phyloP scores from a whole-genome alignment of 306 rosid genomes.

The Prunus davidiana region DNA sequence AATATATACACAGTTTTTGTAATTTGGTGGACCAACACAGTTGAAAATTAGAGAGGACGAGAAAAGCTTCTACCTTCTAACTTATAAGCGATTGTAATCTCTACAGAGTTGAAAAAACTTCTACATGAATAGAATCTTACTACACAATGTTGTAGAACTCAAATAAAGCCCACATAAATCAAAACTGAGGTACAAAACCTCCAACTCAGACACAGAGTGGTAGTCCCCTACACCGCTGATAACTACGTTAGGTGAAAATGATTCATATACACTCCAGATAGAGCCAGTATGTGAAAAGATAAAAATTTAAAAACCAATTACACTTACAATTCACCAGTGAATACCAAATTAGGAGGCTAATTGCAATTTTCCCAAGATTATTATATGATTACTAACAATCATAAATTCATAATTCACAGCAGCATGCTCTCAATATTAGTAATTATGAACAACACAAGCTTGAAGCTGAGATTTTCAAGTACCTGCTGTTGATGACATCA shows the following conservation, averaged over 20 bases:
- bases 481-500: conserved; percentile 99
- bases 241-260: neutral
- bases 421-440: neutral
- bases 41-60: neutral
- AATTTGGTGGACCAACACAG: neutral
- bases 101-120: no score
- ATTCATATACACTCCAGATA: neutral
- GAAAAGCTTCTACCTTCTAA: neutral
- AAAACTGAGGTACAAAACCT: neutral
- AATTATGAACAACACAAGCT: neutral
- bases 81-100: neutral
- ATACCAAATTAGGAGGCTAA: neutral
- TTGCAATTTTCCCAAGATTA: neutral
- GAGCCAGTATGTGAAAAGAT: neutral
- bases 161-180: neutral
- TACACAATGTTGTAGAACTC: neutral
- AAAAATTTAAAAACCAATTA: neutral
- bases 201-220: neutral
- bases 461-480: neutral
- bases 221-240: neutral
- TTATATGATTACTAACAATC: neutral
- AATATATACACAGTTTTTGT: neutral
- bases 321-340: neutral
- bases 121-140: no score
- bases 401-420: neutral